Conservation (phyloP, 2,329 filamentous ascomycete species). For the Exophiala mesophila region DNA sequence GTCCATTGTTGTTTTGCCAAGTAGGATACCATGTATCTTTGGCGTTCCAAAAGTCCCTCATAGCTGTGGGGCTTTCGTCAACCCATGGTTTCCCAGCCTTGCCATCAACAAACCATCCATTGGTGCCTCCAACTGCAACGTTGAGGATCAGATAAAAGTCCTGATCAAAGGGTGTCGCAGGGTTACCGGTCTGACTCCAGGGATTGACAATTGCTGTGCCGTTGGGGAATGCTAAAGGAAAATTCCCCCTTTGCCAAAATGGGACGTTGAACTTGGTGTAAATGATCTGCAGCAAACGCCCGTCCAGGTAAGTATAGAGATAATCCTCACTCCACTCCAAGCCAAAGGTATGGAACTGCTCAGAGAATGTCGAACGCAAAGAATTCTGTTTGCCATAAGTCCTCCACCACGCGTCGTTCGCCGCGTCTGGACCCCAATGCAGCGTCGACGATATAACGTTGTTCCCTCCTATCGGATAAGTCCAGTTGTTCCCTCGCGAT, state of each 20-base stretch:
- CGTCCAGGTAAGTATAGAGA: slow-evolving; percentile 81
- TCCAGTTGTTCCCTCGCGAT: slow-evolving; percentile 75
- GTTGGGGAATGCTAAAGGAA: slow-evolving; percentile 59
- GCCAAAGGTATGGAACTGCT: slow-evolving; percentile 69
- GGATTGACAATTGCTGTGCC: slow-evolving; percentile 60
- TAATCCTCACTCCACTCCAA: slow-evolving; percentile 87
- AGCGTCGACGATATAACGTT: slow-evolving; percentile 74
- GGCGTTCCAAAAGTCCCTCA: slow-evolving; percentile 71
- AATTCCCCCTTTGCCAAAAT: slow-evolving; percentile 65
- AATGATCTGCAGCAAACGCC: slow-evolving; percentile 70
- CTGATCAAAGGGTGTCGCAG: slow-evolving; percentile 70
- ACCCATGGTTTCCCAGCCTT: slow-evolving; percentile 73
- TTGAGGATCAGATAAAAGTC: slow-evolving; percentile 73
- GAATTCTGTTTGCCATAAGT: slow-evolving; percentile 74
- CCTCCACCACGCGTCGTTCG: slow-evolving; percentile 75
- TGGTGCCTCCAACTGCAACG: slow-evolving; percentile 70
- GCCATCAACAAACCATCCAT: slow-evolving; percentile 78
- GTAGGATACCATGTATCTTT: slow-evolving; percentile 63
- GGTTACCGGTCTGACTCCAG: slow-evolving; percentile 58
- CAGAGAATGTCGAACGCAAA: slow-evolving; percentile 68
- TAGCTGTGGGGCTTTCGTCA: slow-evolving; percentile 61
- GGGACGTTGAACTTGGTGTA: slow-evolving; percentile 69
- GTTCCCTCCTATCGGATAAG: slow-evolving; percentile 71
- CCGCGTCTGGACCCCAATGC: slow-evolving; percentile 72
- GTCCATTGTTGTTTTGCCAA: slow-evolving; percentile 59